Evolutionary conservation across 139 green algal species (phyloP), one percentile per base, ranked within the genome.

Genomic region (Nannochloris sp.): DNA sequence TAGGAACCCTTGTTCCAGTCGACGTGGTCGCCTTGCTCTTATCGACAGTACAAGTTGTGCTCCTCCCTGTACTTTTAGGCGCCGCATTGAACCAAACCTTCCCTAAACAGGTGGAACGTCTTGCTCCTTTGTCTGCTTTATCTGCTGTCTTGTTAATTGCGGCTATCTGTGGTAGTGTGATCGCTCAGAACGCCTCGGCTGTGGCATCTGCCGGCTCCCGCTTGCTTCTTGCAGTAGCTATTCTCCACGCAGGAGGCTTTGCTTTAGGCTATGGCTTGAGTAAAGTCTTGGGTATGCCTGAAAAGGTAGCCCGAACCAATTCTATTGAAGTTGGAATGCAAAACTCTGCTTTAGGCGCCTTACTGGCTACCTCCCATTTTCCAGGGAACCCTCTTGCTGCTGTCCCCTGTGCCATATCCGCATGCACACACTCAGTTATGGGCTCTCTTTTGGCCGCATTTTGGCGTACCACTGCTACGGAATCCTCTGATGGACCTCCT

Each of bases 291-390:
- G 73, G 78, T n/a, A 45, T 86, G 10, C 66, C 61, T 0, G 77
- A 84, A 55, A 61, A 47, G 4, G 67, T 73, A 15, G 78, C 79
- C 3, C 65, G 83, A 29, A 89, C 85, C 30, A 84, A 78, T 44
- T 77, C 71, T 66, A 86, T 91, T 14, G 80, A 84, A 54, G 75
- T 87, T 14, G 77, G 84, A 37, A 87, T 85, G 83, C 85, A 89
- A 59, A 93, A 93, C 68, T 77, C 48, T 36, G 83, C 79, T 32
- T 76, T 89, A 23, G 86, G 81, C 19, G 81, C 79, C 0, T 79
- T 93, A n/a, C 72, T 95, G n/a, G 85, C 85, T 0, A 56, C 80
- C 0, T 38, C 84, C 1, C 81, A 90, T 57, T 94, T 94, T 37
- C 39, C 72, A 0, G 19, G 68, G 2, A 73, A 92, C 72, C 84